Evolutionary conservation across 305 asterid genomes (phyloP).

Genomic region (Plantago lanceolata): DNA sequence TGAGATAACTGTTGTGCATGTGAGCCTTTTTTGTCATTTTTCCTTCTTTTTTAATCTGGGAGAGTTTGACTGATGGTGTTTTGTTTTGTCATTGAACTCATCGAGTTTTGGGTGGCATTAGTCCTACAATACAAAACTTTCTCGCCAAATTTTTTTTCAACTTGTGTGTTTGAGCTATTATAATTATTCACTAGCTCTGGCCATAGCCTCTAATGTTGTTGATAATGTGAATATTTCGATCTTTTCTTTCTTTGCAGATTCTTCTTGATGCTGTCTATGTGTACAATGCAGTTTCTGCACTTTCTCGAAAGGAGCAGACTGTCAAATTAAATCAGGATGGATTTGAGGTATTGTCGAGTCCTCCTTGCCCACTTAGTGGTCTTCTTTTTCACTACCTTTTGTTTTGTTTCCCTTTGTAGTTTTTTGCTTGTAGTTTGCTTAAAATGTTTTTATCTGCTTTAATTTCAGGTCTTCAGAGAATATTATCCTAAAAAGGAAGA

Average conservation of each 20-base stretch:
- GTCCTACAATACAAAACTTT: neutral
- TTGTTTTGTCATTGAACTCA: neutral
- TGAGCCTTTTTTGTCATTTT: neutral
- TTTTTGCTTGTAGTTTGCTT: slow-evolving; percentile 17
- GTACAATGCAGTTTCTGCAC: slow-evolving; percentile 54
- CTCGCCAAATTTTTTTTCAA: too few species aligned
- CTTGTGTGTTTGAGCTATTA: neutral
- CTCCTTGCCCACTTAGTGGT: slow-evolving; percentile 7
- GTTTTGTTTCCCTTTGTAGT: neutral
- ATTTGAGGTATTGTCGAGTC: slow-evolving; percentile 47
- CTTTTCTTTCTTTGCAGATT: slow-evolving; percentile 43
- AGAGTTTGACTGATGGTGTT: neutral
- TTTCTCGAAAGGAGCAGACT: slow-evolving; percentile 68
- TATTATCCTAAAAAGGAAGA: slow-evolving; percentile 66
- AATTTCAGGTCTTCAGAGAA: slow-evolving; percentile 67
- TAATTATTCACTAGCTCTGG: neutral
- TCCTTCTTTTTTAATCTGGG: neutral
- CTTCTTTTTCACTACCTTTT: neutral
- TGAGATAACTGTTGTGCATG: too few species aligned
- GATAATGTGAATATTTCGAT: neutral
- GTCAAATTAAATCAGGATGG: slow-evolving; percentile 70
- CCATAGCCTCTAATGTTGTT: slow-evolving; percentile 9
- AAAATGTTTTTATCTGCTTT: slow-evolving; percentile 9
- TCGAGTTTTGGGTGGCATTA: neutral
- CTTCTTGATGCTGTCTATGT: slow-evolving; percentile 68